Percentiles rank a stretch among this genome's conserved stretches.
Conservation (phyloP, 1,284 basidiomycete genomes). For the Leccinum pachyderme region DNA sequence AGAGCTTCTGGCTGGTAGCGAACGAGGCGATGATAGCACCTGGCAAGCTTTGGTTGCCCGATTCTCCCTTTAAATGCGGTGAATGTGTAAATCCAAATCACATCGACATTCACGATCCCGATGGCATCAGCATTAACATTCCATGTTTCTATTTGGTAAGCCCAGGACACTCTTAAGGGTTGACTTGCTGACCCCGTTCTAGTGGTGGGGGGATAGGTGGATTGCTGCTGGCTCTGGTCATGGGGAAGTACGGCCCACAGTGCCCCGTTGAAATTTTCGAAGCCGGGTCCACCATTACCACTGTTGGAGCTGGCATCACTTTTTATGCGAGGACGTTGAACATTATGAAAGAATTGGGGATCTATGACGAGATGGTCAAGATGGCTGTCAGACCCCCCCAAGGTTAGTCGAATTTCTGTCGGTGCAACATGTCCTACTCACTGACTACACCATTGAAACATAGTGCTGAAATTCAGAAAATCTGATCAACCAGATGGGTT, state of each 20-base stretch:
- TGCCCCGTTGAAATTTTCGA: slow-evolving; percentile 35
- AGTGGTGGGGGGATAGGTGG: slow-evolving; percentile 40
- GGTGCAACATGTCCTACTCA: neutral
- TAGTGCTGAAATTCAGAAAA: slow-evolving; percentile 22
- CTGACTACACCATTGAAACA: neutral
- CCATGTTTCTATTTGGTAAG: slow-evolving; percentile 14
- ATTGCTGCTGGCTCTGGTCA: slow-evolving; percentile 33
- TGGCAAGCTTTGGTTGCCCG: neutral
- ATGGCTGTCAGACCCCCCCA: slow-evolving; percentile 7
- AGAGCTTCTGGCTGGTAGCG: too few relatives aligned
- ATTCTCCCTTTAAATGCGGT: neutral
- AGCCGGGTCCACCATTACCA: slow-evolving; percentile 30
- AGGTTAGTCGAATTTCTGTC: slow-evolving; percentile 6
- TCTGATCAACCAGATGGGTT: slow-evolving; percentile 26
- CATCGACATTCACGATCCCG: neutral
- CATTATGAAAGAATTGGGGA: slow-evolving; percentile 34
- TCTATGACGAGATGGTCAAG: slow-evolving; percentile 21
- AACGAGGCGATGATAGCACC: too few relatives aligned
- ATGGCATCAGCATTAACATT: slow-evolving; percentile 9
- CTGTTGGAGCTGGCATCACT: slow-evolving; percentile 35
- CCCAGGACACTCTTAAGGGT: neutral
- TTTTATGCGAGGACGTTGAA: slow-evolving; percentile 35
- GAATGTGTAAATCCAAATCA: neutral
- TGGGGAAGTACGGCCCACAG: slow-evolving; percentile 22
- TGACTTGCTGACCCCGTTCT: neutral